A percentile compares a stretch with the other conserved stretches of the same genome.
Conservation (phyloP, 1,284 basidiomycete species). For the Melanopsichium pennsylvanicum region DNA sequence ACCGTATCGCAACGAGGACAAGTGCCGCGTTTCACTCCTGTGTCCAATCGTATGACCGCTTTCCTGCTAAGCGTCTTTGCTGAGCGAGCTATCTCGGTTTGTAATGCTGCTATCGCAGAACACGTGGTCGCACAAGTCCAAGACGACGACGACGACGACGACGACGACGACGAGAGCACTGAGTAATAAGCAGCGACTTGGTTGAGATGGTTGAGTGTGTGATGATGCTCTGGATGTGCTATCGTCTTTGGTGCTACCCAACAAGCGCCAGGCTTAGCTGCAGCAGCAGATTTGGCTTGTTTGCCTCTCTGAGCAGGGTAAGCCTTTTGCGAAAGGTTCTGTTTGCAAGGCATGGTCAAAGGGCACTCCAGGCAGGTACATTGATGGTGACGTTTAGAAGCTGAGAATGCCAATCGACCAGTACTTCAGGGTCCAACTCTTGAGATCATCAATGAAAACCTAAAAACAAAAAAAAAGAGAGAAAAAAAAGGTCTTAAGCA, state of each 20-base stretch:
- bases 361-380: too few species aligned
- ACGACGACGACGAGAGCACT: slow-evolving; percentile 1
- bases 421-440: slow-evolving; percentile 6
- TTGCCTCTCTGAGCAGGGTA: too few species aligned
- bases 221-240: slow-evolving; percentile 38
- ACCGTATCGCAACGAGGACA: slow-evolving; percentile 22
- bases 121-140: too few species aligned
- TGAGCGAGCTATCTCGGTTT: slow-evolving; percentile 17
- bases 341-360: too few species aligned
- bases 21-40: slow-evolving; percentile 11
- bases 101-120: slow-evolving; percentile 4
- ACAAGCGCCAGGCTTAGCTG: neutral
- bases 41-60: slow-evolving; percentile 39
- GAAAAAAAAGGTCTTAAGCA: too few species aligned
- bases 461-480: slow-evolving; percentile 5
- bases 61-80: slow-evolving; percentile 25
- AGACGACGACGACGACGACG: too few species aligned
- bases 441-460: neutral
- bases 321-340: slow-evolving; percentile 4
- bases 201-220: slow-evolving; percentile 38
- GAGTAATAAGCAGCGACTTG: slow-evolving; percentile 39
- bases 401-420: neutral
- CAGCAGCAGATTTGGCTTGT: neutral
- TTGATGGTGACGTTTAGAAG: neutral
- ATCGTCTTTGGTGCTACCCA: slow-evolving; percentile 32